Evolutionary conservation across 2,329 filamentous ascomycete species (phyloP).

Genomic region (Sporothrix brasiliensis): DNA sequence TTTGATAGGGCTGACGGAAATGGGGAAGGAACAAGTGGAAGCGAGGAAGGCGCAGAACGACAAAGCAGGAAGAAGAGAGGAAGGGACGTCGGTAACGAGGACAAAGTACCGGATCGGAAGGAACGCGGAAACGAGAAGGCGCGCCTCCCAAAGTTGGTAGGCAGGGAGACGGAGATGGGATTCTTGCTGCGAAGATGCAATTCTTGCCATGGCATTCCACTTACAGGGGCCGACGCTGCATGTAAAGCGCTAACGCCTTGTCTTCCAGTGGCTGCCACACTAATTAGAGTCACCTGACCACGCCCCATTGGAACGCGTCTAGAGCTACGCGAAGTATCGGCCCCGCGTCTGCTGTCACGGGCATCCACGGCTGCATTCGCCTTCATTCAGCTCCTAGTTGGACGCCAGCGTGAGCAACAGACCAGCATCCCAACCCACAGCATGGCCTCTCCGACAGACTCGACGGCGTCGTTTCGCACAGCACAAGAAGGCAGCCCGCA

Average conservation of each 20-base stretch:
- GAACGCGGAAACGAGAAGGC: not conserved
- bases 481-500: constrained; percentile 11
- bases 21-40: not conserved
- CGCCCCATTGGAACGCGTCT: constrained; percentile 10
- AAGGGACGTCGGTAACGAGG: not conserved
- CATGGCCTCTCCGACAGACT: constrained; percentile 7
- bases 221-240: not conserved
- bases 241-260: not conserved
- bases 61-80: not conserved
- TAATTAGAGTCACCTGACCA: constrained; percentile 10
- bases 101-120: not conserved
- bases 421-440: not conserved
- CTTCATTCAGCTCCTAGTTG: not conserved
- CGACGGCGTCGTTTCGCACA: constrained; percentile 10
- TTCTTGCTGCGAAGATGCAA: constrained; percentile 16
- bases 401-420: not conserved
- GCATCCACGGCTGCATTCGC: no score
- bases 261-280: not conserved
- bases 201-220: constrained; percentile 8
- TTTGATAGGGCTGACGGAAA: constrained; percentile 8
- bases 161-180: constrained; percentile 14
- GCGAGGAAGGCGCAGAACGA: not conserved
- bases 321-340: not conserved
- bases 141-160: not conserved
- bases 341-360: not conserved